Conservation (phyloP, 176 grass and related monocot genomes). For the Tuctoria greenei region DNA sequence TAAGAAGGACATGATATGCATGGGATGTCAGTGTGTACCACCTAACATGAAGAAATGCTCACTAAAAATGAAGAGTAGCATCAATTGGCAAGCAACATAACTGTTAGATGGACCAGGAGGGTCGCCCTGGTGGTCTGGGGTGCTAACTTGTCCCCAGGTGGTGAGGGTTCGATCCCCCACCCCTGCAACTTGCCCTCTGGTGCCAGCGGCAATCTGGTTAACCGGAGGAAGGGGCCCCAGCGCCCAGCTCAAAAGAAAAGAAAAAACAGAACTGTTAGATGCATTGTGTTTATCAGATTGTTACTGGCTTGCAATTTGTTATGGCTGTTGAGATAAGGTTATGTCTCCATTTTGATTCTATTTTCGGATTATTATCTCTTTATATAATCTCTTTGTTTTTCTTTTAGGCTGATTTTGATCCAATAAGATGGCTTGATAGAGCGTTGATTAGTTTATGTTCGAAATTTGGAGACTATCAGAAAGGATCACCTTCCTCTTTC, state of each 20-base stretch:
- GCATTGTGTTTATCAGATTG: background rate
- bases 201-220: too few relatives aligned
- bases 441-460: constrained; percentile 80
- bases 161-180: too few relatives aligned
- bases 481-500: constrained; percentile 78
- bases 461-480: constrained; percentile 96
- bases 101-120: too few relatives aligned
- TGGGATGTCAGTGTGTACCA: background rate
- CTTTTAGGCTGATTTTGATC: constrained; percentile 88
- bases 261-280: too few relatives aligned
- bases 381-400: constrained; percentile 28
- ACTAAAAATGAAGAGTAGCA: background rate
- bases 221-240: too few relatives aligned
- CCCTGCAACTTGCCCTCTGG: too few relatives aligned
- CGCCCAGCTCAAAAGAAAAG: too few relatives aligned
- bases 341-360: background rate
- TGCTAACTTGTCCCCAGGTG: too few relatives aligned
- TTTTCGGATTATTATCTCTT: constrained; percentile 27
- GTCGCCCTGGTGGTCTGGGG: too few relatives aligned
- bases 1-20: background rate
- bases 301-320: background rate
- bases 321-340: constrained; percentile 22
- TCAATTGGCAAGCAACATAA: background rate
- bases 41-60: background rate
- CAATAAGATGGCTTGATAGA: constrained; percentile 91